Evolutionary conservation across 2,329 filamentous ascomycete species (phyloP).

Genomic region (Claviceps spartinae): DNA sequence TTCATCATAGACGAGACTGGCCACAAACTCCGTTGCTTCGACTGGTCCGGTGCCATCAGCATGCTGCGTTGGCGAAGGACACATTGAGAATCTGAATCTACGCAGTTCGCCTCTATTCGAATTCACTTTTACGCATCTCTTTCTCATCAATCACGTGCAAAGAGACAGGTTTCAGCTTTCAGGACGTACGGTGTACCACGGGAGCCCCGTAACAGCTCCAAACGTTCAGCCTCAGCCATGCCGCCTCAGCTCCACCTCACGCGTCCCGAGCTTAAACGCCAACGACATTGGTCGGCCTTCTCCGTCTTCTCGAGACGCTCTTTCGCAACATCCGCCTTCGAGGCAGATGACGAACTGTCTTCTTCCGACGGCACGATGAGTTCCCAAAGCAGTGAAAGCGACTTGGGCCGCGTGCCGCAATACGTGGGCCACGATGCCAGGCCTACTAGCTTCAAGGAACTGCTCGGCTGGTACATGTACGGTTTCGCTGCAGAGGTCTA

Average conservation of each 20-base stretch:
- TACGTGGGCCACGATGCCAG: slow-evolving; percentile 79
- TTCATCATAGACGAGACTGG: neutral
- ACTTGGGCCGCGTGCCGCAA: slow-evolving; percentile 28
- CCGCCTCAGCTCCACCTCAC: slow-evolving; percentile 13
- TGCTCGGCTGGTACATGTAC: slow-evolving; percentile 91
- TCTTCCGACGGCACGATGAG: slow-evolving; percentile 22
- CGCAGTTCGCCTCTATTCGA: too few species aligned
- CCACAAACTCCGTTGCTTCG: neutral
- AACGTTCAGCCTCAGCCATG: slow-evolving; percentile 2
- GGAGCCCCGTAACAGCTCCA: neutral
- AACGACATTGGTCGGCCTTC: slow-evolving; percentile 33
- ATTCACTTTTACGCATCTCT: too few species aligned
- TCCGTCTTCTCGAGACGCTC: slow-evolving; percentile 43
- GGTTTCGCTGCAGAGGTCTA: slow-evolving; percentile 95
- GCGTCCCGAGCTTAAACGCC: slow-evolving; percentile 28
- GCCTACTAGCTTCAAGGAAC: slow-evolving; percentile 76
- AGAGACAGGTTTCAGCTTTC: neutral
- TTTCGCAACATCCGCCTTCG: slow-evolving; percentile 45
- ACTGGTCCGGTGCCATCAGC: neutral
- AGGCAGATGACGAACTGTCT: slow-evolving; percentile 57
- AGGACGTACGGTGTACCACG: neutral
- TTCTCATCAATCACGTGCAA: slow-evolving; percentile 2
- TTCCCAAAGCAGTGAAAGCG: slow-evolving; percentile 23
- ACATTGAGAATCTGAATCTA: neutral
- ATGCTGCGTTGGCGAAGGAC: neutral